Base-by-base conservation (phyloP, 2,329 filamentous ascomycete species). In the Penicillium griseofulvum region DNA sequence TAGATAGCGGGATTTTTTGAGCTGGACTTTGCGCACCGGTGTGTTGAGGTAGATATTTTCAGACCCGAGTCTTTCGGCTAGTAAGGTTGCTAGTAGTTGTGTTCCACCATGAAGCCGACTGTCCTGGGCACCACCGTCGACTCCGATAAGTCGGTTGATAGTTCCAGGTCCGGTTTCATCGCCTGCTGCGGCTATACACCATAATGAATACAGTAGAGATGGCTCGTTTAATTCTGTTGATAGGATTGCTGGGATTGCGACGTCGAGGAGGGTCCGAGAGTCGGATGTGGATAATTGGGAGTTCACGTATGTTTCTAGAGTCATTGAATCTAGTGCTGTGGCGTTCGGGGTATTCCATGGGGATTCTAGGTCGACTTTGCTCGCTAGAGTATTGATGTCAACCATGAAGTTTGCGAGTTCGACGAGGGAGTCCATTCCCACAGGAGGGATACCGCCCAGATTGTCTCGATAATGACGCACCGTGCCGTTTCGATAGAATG, bases 211-310 rank as follows among this genome's bases (percentile, higher is more conserved):
- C 1, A 49, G 24, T 7, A 53, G 28, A 41, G 51, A 53, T 1
- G 36, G 36, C 5, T 53, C 51, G 9, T 19, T 49, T 12, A 49
- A 1, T 11, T 53, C 44, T 22, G 43, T 34, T 0, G 51, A 53
- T 1, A 49, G 29, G 5, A 53, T 53, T 1, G 43, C 51, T 22
- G 51, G 22, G 17, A 53, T 41, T 2, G 37, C 44, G 2, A 42
- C 9, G 3, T 48, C 22, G n/a, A 53, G 36, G 6, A 53, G 51
- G 1, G 33, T 14, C 5, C 44, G 51, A 28, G 56, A 22, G 28
- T 55, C 19, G 37, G 58, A 24, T 1, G 57, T 57, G 10, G 52
- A 60, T 10, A 59, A 2, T 26, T 16, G 29, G 8, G 44, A 36
- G 5, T 49, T 36, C 22, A 49, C 36, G 16, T 34, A 53, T 42